Evolutionary conservation across 371 early-diverging fungal species (phyloP), one percentile per base, ranked within the genome.

Genomic region (Syncephalastrum sp.): DNA sequence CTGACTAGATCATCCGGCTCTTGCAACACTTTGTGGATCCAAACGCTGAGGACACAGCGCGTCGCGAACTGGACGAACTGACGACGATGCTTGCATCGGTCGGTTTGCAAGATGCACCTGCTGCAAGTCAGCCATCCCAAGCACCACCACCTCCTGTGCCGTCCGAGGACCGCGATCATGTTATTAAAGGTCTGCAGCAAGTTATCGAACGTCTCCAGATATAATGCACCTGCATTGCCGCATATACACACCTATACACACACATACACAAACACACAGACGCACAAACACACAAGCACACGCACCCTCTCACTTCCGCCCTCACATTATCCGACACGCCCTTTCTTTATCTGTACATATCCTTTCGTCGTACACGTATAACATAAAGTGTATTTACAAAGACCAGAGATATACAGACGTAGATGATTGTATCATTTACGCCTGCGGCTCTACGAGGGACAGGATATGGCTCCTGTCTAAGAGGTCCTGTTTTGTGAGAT

Each of bases 1-100:
- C 2, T 21, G 12, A 0, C 0, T 52, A 77, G 77, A 77, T 77
- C 15, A 74, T 77, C 33, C 47, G 67, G 16, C 47, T 77, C 24
- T 47, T 77, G 19, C 67, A 70, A 48, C 68, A 72, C 59, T 74
- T 67, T 57, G 29, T 65, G 54, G 42, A 45, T 24, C 54, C 54
- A 8, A 45, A 14, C 5, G 27, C 19, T 1, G 24, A 33, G 17
- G 14, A 7, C 25, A 44, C 21, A 4, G 42, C 50, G 3, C 29
- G 38, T 6, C 45, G 53, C 14, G 69, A 68, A 33, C 56, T 69
- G 23, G 69, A 69, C 45, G 63, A 59, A 16, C 54, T 69, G n/a
- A 52, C 65, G 25, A 52, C 58, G 16, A 64, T 63, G 42, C 46
- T 69, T n/a, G 65, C 69, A 12, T 42, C 46, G 1, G 57, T 69